These are phyloP conservation scores for Conoideocrella luteorostrata DNA, from an alignment of 2,329 filamentous ascomycete genomes.

Conservation along the genomic window DNA sequence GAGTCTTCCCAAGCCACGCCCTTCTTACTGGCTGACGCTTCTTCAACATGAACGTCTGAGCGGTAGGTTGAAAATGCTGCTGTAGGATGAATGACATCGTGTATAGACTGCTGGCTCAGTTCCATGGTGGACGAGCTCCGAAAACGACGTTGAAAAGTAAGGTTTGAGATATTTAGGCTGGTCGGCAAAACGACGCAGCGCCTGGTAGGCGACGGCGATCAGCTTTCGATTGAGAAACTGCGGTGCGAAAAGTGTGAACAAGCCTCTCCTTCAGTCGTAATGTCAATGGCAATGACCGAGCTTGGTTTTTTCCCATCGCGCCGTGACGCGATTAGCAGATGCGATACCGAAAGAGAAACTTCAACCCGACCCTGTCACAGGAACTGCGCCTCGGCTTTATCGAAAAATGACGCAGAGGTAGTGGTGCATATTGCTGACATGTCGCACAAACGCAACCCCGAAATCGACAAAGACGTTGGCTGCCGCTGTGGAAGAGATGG, in stretches of 20 bases:
- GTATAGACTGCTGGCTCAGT: conserved; percentile 44
- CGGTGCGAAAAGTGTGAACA: too few relatives aligned
- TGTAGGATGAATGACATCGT: conserved; percentile 52
- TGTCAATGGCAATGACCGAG: too few relatives aligned
- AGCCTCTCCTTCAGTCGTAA: too few relatives aligned
- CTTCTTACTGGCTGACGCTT: conserved; percentile 1
- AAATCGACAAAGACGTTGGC: conserved; percentile 1
- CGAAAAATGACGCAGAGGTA: not conserved
- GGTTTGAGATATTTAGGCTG: too few relatives aligned
- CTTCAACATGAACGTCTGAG: not conserved
- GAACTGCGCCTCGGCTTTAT: conserved; percentile 2
- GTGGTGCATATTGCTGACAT: not conserved
- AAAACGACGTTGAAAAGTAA: too few relatives aligned
- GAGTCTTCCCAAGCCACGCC: conserved; percentile 38
- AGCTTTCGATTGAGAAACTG: not conserved
- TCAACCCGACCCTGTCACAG: not conserved
- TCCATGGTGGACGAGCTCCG: conserved; percentile 39
- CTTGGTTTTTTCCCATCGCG: not conserved
- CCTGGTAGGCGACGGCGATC: too few relatives aligned
- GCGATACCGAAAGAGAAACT: not conserved
- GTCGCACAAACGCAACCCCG: conserved; percentile 1
- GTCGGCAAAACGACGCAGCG: too few relatives aligned
- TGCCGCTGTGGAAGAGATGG: conserved; percentile 3
- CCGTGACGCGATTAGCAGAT: not conserved
- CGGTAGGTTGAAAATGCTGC: conserved; percentile 36